Percentiles rank a stretch among this genome's conserved stretches.
These are phyloP conservation scores for Exserohilum turcica DNA, from an alignment of 2,329 filamentous ascomycete species.

Conservation along the genomic window DNA sequence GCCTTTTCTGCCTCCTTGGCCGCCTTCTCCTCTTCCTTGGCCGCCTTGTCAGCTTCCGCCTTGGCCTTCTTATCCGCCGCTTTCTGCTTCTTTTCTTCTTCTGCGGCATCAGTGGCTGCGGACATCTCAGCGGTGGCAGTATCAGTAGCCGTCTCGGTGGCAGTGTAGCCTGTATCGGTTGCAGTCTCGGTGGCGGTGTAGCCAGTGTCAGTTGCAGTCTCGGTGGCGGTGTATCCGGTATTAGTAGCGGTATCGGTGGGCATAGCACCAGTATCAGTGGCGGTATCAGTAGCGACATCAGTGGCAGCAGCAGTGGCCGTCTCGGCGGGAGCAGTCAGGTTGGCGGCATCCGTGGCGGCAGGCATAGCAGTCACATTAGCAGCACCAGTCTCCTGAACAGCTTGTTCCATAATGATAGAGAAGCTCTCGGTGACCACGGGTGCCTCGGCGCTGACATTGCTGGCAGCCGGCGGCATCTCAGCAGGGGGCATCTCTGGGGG, in stretches of 20 bases:
- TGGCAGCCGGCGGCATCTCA: not conserved
- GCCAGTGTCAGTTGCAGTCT: no score
- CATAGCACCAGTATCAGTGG: no score
- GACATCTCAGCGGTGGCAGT: not conserved
- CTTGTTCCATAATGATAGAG: conserved; percentile 11
- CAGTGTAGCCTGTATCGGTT: no score
- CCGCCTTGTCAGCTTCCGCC: not conserved
- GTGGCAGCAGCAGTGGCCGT: not conserved
- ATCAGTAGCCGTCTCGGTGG: not conserved
- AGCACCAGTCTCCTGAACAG: not conserved
- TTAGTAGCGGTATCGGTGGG: no score
- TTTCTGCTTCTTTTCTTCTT: conserved; percentile 1
- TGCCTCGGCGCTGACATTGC: not conserved
- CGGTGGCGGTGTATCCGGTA: no score
- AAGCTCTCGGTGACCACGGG: conserved; percentile 16
- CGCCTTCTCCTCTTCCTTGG: not conserved
- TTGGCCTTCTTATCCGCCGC: not conserved
- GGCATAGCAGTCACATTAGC: not conserved
- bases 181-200: no score
- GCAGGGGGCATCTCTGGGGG: not conserved
- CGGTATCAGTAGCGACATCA: no score
- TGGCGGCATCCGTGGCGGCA: no score
- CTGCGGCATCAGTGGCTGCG: not conserved
- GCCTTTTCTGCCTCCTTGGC: not conserved
- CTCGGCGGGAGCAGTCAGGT: not conserved